phyloP scores from a whole-genome alignment of 495 filamentous ascomycete species.

The Talaromyces ruber region DNA sequence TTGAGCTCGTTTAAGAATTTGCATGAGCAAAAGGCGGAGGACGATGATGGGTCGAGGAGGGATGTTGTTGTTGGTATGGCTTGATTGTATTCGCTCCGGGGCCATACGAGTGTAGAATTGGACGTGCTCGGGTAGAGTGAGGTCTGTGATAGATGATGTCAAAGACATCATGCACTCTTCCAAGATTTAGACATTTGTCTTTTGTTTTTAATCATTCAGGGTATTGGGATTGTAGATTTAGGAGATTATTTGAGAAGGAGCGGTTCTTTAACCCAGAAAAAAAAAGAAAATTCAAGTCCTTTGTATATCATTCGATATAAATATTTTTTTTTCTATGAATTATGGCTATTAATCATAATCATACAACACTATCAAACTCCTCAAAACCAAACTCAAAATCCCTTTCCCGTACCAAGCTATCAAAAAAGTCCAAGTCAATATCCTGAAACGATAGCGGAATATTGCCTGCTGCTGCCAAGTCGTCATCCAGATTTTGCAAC shows the following conservation, averaged over 20 bases:
- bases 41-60: background rate
- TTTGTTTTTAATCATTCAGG: too few species aligned
- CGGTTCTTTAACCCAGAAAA: background rate
- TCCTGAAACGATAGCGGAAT: conserved; percentile 3
- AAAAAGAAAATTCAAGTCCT: background rate
- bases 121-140: too few species aligned
- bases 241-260: background rate
- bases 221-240: background rate
- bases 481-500: conserved; percentile 5
- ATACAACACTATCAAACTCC: background rate
- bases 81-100: too few species aligned
- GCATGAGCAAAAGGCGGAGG: conserved; percentile 1
- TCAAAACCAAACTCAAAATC: background rate
- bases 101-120: background rate
- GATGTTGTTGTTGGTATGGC: background rate
- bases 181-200: too few species aligned
- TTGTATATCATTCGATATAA: too few species aligned
- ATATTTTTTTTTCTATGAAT: too few species aligned
- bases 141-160: background rate
- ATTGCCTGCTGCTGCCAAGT: conserved; percentile 12
- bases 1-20: conserved; percentile 3
- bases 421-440: conserved; percentile 20
- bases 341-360: background rate
- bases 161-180: background rate
- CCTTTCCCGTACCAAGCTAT: conserved; percentile 11